Evolutionary conservation across 2,329 filamentous ascomycete species (phyloP).

Genomic region (Trichoderma oligosporum): DNA sequence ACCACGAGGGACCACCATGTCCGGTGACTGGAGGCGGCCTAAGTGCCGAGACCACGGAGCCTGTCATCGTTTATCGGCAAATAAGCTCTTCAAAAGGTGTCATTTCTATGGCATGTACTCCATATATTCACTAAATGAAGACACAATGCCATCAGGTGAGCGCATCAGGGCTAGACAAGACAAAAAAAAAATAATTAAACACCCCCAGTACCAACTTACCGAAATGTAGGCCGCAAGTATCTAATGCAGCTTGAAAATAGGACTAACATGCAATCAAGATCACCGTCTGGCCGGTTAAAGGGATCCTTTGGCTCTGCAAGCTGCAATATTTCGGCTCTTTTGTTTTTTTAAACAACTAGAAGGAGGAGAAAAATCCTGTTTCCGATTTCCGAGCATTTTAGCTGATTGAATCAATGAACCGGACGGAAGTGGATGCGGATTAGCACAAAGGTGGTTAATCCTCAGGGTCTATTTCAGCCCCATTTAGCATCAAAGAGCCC

Average conservation of each 20-base stretch:
- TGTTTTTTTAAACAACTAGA: too few species aligned
- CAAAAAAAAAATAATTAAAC: too few species aligned
- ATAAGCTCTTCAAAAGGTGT: background rate
- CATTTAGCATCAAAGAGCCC: too few species aligned
- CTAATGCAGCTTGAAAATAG: too few species aligned
- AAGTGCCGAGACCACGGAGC: background rate
- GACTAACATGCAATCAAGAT: too few species aligned
- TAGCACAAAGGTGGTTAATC: background rate
- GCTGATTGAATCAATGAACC: background rate
- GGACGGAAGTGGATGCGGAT: slow-evolving; percentile 9
- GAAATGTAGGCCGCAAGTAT: too few species aligned
- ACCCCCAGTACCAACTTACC: too few species aligned
- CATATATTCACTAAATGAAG: background rate
- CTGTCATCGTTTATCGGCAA: background rate
- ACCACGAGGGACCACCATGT: slow-evolving; percentile 15
- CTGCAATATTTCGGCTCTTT: too few species aligned
- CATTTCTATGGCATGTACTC: background rate
- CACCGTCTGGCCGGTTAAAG: too few species aligned
- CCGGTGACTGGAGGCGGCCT: slow-evolving; percentile 14
- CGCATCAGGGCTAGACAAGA: background rate
- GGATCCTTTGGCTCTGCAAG: background rate
- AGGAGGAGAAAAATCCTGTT: background rate
- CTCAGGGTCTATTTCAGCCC: slow-evolving; percentile 6
- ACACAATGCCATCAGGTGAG: background rate
- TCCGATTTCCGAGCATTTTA: background rate